Conservation (phyloP, 805 yeast species). For the Wickerhamiella bombiphila region DNA sequence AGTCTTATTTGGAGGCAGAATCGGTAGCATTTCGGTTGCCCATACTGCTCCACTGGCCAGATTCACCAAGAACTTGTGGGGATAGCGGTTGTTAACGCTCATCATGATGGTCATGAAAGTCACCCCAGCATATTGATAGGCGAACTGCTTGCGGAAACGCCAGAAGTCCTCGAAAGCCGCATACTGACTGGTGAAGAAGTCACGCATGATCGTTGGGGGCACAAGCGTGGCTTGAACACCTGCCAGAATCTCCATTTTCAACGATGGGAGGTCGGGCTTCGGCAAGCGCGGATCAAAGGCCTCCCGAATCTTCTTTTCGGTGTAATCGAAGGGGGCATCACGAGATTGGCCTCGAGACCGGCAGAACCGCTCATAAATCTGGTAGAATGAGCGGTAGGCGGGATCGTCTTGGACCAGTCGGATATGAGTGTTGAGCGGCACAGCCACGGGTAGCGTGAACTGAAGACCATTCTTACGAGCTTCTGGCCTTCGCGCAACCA, state of each 20-base stretch:
- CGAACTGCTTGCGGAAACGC: constrained; percentile 89
- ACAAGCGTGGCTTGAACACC: constrained; percentile 79
- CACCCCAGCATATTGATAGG: constrained; percentile 87
- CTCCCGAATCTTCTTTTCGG: constrained; percentile 71
- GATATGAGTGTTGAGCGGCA: constrained; percentile 89
- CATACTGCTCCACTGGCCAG: constrained; percentile 74
- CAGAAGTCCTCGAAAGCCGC: constrained; percentile 85
- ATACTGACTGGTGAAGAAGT: constrained; percentile 57
- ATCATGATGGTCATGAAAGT: constrained; percentile 87
- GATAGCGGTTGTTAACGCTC: constrained; percentile 84
- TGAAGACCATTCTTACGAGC: constrained; percentile 72
- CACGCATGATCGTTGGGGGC: constrained; percentile 69
- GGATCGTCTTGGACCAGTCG: constrained; percentile 77
- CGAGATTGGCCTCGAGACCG: constrained; percentile 53
- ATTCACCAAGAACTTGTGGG: constrained; percentile 80
- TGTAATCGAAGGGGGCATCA: constrained; percentile 81
- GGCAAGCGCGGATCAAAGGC: constrained; percentile 90
- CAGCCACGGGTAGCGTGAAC: constrained; percentile 79
- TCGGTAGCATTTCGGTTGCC: constrained; percentile 90
- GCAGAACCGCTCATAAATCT: constrained; percentile 79
- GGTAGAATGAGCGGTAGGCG: constrained; percentile 59
- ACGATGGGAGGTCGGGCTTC: constrained; percentile 77
- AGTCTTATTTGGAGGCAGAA: constrained; percentile 31
- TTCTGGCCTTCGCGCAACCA: constrained; percentile 67
- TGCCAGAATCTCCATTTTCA: constrained; percentile 79